Evolutionary conservation across 2,329 filamentous ascomycete genomes (phyloP).

Genomic region (Simplicillium sp.): DNA sequence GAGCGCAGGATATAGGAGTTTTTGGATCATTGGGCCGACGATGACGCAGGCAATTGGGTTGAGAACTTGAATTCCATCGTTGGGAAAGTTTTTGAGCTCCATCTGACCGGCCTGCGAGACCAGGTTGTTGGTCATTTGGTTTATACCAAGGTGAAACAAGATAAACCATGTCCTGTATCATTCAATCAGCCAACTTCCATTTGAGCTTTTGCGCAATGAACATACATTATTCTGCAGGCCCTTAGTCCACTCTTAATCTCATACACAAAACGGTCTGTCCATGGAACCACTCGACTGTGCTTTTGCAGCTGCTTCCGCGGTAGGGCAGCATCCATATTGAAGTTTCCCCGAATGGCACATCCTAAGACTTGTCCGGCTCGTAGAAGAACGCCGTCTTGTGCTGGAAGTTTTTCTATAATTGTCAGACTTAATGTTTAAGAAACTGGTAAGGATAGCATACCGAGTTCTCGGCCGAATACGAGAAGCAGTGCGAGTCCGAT

Average conservation of each 20-base stretch:
- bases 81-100: conserved; percentile 40
- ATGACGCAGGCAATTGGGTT: conserved; percentile 43
- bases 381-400: conserved; percentile 36
- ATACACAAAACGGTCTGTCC: not conserved
- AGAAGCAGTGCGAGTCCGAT: conserved; percentile 34
- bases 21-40: conserved; percentile 43
- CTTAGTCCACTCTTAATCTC: not conserved
- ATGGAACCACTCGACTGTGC: not conserved
- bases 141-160: conserved; percentile 29
- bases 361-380: conserved; percentile 46
- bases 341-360: conserved; percentile 34
- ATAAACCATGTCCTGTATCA: not conserved
- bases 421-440: not conserved
- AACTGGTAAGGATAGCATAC: conserved; percentile 1
- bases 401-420: conserved; percentile 3
- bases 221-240: not conserved
- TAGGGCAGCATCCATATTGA: not conserved
- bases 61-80: conserved; percentile 45
- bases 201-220: too few species aligned
- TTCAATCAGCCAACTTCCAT: not conserved
- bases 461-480: conserved; percentile 5
- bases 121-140: conserved; percentile 45
- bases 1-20: conserved; percentile 39
- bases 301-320: not conserved
- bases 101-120: conserved; percentile 46